These are phyloP conservation scores for Globisporangium orthogonon DNA, from an alignment of 352 stramenopile species.

Conservation along the genomic window DNA sequence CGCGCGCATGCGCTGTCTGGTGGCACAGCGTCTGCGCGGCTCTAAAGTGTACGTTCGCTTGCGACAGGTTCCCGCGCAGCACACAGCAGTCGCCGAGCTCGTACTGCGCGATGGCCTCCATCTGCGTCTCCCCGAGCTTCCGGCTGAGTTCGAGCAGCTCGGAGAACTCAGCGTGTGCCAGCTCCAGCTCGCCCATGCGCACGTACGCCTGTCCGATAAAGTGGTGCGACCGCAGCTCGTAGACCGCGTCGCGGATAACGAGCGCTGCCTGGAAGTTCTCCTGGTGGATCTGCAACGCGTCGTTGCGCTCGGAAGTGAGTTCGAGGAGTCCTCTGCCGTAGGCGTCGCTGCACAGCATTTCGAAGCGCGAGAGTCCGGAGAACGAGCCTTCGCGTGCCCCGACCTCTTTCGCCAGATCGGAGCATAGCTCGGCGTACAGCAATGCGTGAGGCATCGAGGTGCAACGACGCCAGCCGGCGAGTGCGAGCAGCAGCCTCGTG, in stretches of 20 bases:
- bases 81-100: conserved; percentile 41
- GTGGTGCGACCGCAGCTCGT: conserved; percentile 36
- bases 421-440: conserved; percentile 34
- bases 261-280: conserved; percentile 36
- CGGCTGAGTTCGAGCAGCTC: conserved; percentile 33
- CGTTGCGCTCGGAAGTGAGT: conserved; percentile 21
- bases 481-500: conserved; percentile 35
- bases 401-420: conserved; percentile 33
- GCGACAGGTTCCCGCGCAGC: conserved; percentile 24
- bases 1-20: conserved; percentile 29
- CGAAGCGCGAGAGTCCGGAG: conserved; percentile 19
- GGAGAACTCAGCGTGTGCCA: conserved; percentile 31
- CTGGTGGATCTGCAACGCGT: conserved; percentile 40
- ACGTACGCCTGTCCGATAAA: conserved; percentile 29
- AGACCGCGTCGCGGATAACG: conserved; percentile 24
- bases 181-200: conserved; percentile 27
- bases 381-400: conserved; percentile 3
- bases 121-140: conserved; percentile 23
- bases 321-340: conserved; percentile 32
- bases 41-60: conserved; percentile 33
- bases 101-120: conserved; percentile 45
- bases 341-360: conserved; percentile 39
- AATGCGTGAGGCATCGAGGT: conserved; percentile 32
- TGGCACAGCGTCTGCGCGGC: conserved; percentile 36
- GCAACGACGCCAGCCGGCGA: conserved; percentile 32